Evolutionary conservation across 2,329 filamentous ascomycete genomes (phyloP), one percentile per base, ranked within the genome.

Genomic region (Cucurbitaria berberidis): DNA sequence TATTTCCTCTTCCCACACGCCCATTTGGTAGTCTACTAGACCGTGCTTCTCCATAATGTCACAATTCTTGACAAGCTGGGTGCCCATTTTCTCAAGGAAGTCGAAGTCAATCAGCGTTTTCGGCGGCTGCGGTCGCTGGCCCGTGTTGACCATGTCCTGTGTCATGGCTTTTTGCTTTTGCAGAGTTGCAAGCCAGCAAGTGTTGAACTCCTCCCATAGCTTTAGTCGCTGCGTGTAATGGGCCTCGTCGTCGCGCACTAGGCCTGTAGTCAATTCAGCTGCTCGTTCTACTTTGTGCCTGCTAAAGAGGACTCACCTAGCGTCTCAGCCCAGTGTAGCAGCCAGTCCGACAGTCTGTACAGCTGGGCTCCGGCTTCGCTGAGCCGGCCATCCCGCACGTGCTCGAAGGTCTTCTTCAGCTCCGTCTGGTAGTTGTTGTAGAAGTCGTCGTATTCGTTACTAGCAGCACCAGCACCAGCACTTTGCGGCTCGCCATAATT

Each of bases 1-100:
- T 64, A 98, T 97, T 69, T 90, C 87, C 71, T 98, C 93, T 76
- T 98, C 95, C 85, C 91, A 96, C 22, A 98, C 90, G 8, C 95
- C 95, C 78, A 96, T 96, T 69, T 98, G 89, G 73, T 98, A 99
- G 77, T 99, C 95, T 10, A 99, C 91, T 42, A 99, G 79, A n/a
- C 95, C 95, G 70, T 96, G 88, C 62, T 89, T 88, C 75, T 98
- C 93, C 57, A 98, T 84, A 45, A 85, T 85, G 72, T 98, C 92
- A 72, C 93, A 96, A 45, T 96, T 81, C 45, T 87, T 84, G 50
- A 96, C 84, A 26, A 99, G 77, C 66, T 96, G 89, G 48, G 89
- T 88, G 11, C 90, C 91, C 84, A 98, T 88, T 62, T 86, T 87
- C 66, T 90, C 86, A 43, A 98, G 81, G 21, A 81, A 83, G 2